Evolutionary conservation across 805 yeast genomes (phyloP).

Genomic region (Hanseniaspora clermontiae): DNA sequence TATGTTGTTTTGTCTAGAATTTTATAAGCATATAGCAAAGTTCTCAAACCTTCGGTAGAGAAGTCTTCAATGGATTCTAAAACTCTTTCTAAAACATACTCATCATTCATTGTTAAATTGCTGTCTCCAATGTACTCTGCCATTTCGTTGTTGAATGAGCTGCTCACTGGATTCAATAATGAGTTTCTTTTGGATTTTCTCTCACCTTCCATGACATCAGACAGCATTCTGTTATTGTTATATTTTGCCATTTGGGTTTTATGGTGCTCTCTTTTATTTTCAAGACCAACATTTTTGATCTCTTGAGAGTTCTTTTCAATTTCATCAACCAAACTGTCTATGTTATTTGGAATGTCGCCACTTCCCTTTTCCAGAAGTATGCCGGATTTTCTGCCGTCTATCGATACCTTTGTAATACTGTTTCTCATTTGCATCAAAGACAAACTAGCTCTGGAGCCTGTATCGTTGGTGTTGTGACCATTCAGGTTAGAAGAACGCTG

Average conservation of each 20-base stretch:
- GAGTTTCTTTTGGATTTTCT: slow-evolving; percentile 3
- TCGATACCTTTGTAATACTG: slow-evolving; percentile 21
- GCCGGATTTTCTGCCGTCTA: slow-evolving; percentile 12
- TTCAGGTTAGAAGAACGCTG: slow-evolving; percentile 25
- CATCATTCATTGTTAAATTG: slow-evolving; percentile 52
- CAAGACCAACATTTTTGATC: slow-evolving; percentile 39
- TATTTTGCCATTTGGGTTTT: slow-evolving; percentile 47
- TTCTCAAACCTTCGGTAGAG: slow-evolving; percentile 88
- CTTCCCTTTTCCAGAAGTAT: slow-evolving; percentile 1
- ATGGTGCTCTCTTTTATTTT: slow-evolving; percentile 48
- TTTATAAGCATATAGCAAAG: slow-evolving; percentile 68
- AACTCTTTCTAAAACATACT: slow-evolving; percentile 67
- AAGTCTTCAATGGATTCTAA: slow-evolving; percentile 85
- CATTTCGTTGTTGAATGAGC: slow-evolving; percentile 15
- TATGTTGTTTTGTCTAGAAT: slow-evolving; percentile 54
- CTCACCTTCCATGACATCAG: slow-evolving; percentile 3
- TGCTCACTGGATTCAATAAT: neutral
- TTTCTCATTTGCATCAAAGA: slow-evolving; percentile 25
- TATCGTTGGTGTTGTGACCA: slow-evolving; percentile 23
- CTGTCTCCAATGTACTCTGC: slow-evolving; percentile 39
- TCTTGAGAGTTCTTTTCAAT: slow-evolving; percentile 38
- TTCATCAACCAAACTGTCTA: slow-evolving; percentile 38
- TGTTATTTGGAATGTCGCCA: slow-evolving; percentile 14
- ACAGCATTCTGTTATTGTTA: slow-evolving; percentile 17
- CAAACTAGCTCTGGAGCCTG: slow-evolving; percentile 22